A percentile compares a stretch with the other conserved stretches of the same genome.
These are phyloP conservation scores for Erysimum cheiranthoides DNA, from an alignment of 345 rosid genomes.

Conservation along the genomic window DNA sequence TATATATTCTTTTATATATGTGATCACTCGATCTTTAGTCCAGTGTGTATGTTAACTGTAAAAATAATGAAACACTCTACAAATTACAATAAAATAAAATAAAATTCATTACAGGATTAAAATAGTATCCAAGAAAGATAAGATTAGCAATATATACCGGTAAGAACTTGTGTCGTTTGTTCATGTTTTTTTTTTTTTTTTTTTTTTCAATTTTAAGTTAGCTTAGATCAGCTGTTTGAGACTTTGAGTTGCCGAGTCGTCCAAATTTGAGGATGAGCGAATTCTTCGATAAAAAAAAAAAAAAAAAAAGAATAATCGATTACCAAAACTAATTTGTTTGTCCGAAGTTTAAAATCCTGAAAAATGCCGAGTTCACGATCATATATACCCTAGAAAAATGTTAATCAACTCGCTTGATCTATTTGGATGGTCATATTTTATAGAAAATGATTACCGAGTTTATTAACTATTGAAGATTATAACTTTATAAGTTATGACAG, in stretches of 20 bases:
- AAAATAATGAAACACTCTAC: background rate
- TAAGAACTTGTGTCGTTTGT: background rate
- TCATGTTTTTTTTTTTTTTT: constrained; percentile 3
- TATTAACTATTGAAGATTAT: too few species aligned
- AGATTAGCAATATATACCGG: background rate
- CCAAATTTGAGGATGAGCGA: background rate
- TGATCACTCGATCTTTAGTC: background rate
- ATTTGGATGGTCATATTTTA: background rate
- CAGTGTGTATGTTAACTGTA: background rate
- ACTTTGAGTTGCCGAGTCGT: background rate
- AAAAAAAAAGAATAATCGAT: too few species aligned
- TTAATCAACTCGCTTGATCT: background rate
- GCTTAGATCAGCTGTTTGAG: background rate
- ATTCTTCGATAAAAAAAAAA: too few species aligned
- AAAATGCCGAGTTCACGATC: background rate
- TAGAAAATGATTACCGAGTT: background rate
- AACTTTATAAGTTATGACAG: too few species aligned
- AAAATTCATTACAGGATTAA: too few species aligned
- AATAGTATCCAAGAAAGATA: background rate
- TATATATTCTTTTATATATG: constrained; percentile 17
- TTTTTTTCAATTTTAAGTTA: background rate
- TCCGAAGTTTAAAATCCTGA: background rate
- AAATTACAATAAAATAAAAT: too few species aligned
- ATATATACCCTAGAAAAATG: background rate
- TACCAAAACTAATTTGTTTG: background rate